Conservation (phyloP, 2,329 filamentous ascomycete genomes). For the Aureobasidium uvarum region DNA sequence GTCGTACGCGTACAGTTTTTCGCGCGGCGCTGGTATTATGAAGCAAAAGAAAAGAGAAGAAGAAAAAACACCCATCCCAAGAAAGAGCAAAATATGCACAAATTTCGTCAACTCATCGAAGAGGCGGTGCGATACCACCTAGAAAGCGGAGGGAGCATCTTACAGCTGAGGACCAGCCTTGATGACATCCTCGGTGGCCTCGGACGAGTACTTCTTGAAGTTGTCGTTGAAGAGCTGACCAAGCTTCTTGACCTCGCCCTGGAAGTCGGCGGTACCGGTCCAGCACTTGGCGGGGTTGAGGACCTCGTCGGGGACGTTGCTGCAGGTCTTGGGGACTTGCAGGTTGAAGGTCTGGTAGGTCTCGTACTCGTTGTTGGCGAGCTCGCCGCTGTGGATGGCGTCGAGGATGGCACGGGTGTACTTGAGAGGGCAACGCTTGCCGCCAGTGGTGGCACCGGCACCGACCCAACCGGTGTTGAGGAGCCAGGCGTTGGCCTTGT, state of each 20-base stretch:
- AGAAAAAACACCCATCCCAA: constrained; percentile 8
- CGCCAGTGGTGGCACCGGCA: constrained; percentile 83
- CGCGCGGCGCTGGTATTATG: constrained; percentile 19
- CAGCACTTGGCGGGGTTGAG: constrained; percentile 94
- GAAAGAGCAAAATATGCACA: constrained; percentile 11
- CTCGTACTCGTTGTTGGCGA: constrained; percentile 91
- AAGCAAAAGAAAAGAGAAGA: not conserved
- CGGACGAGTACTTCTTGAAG: constrained; percentile 89
- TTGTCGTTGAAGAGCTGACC: constrained; percentile 90
- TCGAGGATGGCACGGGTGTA: constrained; percentile 98
- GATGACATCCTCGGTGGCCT: constrained; percentile 58
- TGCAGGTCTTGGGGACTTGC: constrained; percentile 87
- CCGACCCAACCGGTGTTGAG: constrained; percentile 98
- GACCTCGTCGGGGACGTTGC: constrained; percentile 83
- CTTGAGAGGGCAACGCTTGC: constrained; percentile 94
- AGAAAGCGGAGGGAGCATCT: not conserved
- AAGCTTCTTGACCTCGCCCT: constrained; percentile 84
- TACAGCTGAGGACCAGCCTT: constrained; percentile 44
- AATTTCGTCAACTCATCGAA: constrained; percentile 21
- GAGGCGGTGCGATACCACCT: not conserved
- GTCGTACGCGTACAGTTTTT: constrained; percentile 16
- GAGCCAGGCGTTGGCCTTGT: constrained; percentile 96
- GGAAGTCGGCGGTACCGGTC: constrained; percentile 81
- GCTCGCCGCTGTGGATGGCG: constrained; percentile 94
- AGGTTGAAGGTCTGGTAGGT: constrained; percentile 97